Base-by-base conservation (phyloP, 495 filamentous ascomycete species). In the Penicillium waksmanii region DNA sequence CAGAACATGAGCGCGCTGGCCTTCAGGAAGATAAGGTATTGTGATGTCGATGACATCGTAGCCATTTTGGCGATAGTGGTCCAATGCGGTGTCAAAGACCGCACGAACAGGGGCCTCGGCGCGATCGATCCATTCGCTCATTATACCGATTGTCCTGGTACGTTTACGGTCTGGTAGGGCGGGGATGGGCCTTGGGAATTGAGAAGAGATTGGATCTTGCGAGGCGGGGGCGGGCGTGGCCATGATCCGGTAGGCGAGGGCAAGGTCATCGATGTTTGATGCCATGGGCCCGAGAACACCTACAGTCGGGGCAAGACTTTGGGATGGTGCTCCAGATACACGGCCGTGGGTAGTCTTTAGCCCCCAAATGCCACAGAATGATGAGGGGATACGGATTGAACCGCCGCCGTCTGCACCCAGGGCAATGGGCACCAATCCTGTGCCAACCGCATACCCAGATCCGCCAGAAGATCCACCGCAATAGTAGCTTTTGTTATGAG, bases 401-500 rank as follows among this genome's bases (percentile, higher is more conserved):
- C 94, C 94, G 21, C 94, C 93, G 9, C 91, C 91, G 69, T 98
- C 94, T 3, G 89, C 88, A 34, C 92, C 94, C 9, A 96, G 75
- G 6, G 89, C 87, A 61, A 98, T 87, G 13, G 93, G 93, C 3
- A 96, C 80, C 11, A 97, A 69, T 1, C 93, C 93, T 5, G 86
- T 80, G 10, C 84, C 78, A 35, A 96, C 85, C 42, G 89, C 85
- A 55, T 93, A 96, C 1, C 85, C 93, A 23, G 87, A 85, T 5
- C 94, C 94, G 7, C 92, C 90, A 0, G 93, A 96, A 0, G 91
- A 96, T 15, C 94, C 94, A 27, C 94, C 94, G 25, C 89, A 87
- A 73, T 96, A 97, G 78, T 93, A 96, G 3, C 78, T 64, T 0
- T 74, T 69, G 69, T 96, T 93, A 66, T 92, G 85, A 46, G 93